phyloP scores from a whole-genome alignment of 345 rosid species.

The Lepidium didymum region DNA sequence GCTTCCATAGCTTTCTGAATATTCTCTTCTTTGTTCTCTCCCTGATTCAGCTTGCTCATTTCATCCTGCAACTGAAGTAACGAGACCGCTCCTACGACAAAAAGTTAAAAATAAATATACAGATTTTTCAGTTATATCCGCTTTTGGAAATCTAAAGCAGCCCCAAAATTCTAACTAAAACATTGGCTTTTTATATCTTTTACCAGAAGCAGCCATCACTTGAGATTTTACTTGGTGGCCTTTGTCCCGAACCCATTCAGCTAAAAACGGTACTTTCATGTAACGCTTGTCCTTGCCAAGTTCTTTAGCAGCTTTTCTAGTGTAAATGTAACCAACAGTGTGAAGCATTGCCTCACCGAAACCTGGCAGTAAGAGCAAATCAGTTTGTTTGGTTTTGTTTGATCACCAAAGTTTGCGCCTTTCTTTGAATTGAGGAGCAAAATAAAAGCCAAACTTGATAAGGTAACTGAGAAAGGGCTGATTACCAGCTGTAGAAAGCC shows the following conservation, averaged over 20 bases:
- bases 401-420: not conserved
- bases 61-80: constrained; percentile 79
- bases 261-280: constrained; percentile 91
- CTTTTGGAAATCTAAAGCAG: not conserved
- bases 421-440: not conserved
- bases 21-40: constrained; percentile 64
- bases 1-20: constrained; percentile 63
- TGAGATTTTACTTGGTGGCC: constrained; percentile 90
- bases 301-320: constrained; percentile 82
- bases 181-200: not conserved
- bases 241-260: constrained; percentile 98
- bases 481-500: constrained; percentile 73
- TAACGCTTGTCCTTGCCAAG: constrained; percentile 78
- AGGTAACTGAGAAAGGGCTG: not conserved
- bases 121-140: not conserved
- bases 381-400: not conserved
- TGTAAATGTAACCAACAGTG: constrained; percentile 88
- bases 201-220: constrained; percentile 98
- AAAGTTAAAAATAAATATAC: not conserved
- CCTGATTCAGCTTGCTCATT: constrained; percentile 53
- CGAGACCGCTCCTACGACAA: constrained; percentile 68
- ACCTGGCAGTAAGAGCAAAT: constrained; percentile 33
- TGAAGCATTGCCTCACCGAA: constrained; percentile 99
- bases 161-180: not conserved
- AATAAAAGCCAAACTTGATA: not conserved